Conservation (phyloP, 257 asterid species). For the Cruciata laevipes region DNA sequence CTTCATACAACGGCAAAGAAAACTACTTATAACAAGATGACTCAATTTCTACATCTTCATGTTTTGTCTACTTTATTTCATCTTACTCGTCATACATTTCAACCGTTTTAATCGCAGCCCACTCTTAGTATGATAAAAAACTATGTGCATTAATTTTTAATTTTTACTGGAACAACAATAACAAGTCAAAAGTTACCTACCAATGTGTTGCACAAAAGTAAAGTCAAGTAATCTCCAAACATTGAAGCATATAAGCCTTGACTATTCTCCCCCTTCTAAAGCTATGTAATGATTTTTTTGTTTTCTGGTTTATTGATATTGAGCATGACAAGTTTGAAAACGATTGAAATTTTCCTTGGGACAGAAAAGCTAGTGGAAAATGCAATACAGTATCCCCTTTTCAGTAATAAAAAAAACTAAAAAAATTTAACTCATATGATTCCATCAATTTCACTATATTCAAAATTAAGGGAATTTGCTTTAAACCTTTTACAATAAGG, state of each 20-base stretch:
- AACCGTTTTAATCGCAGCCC: no score
- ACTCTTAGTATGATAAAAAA: background rate
- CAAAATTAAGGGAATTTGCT: background rate
- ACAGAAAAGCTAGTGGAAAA: background rate
- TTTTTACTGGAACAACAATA: background rate
- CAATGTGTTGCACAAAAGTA: background rate
- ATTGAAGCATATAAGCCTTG: background rate
- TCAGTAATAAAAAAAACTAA: background rate
- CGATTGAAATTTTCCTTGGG: background rate
- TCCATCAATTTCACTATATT: background rate
- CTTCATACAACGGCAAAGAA: constrained; percentile 22
- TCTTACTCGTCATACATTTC: background rate
- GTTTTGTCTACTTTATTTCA: background rate
- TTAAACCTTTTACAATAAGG: background rate
- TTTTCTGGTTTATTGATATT: background rate
- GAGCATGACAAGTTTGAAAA: background rate
- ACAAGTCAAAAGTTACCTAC: background rate
- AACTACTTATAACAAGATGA: background rate
- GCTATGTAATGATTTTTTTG: background rate
- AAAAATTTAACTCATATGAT: background rate
- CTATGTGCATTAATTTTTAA: no score
- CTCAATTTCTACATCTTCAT: background rate
- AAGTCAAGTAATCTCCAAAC: background rate
- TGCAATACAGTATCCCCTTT: background rate
- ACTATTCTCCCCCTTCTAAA: background rate